Evolutionary conservation across 495 filamentous ascomycete genomes (phyloP), one percentile per base, ranked within the genome.

Genomic region (Aspergillus heteromorphus): DNA sequence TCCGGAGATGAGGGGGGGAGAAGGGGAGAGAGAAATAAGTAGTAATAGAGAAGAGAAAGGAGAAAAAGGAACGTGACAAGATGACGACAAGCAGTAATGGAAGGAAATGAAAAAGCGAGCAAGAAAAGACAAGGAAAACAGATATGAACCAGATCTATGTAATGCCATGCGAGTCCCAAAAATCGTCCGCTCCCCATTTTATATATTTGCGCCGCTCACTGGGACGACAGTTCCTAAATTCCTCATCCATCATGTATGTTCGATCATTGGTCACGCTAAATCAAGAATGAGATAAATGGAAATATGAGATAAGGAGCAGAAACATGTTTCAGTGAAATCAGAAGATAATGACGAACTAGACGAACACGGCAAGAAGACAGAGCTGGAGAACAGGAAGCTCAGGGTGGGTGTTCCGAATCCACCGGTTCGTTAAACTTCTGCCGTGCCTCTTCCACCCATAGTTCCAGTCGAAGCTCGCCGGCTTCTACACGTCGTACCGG

Each of bases 401-500:
- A 75, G 55, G 65, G 63, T 25, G 69, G 69, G 53, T 71, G 65
- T 55, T 73, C 71, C 55, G 71, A 70, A 40, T 75, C 72, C 65
- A 74, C 66, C 60, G 70, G 71, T 68, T 75, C 71, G 56, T 74
- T 74, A 55, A 80, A 79, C 62, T 80, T 81, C 66, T 77, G 78
- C 54, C 69, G 74, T 58, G 76, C 76, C 63, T 81, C 78, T 68
- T 81, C 79, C 48, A 80, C 73, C 79, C 78, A 81, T 58, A 80
- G 61, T 61, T 80, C 79, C 61, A 81, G 65, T 36, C 72, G 71
- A 55, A 81, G 71, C 56, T 79, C 78, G 27, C 78, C 78, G 18
- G 76, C 74, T 59, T 81, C 78, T 34, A 81, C 70, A 51, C 72
- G 76, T 64, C 78, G 70, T 58, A 81, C 76, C 11, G 78, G 77